phyloP scores from a whole-genome alignment of 1,284 basidiomycete genomes.

The Sphagnurus paluster region DNA sequence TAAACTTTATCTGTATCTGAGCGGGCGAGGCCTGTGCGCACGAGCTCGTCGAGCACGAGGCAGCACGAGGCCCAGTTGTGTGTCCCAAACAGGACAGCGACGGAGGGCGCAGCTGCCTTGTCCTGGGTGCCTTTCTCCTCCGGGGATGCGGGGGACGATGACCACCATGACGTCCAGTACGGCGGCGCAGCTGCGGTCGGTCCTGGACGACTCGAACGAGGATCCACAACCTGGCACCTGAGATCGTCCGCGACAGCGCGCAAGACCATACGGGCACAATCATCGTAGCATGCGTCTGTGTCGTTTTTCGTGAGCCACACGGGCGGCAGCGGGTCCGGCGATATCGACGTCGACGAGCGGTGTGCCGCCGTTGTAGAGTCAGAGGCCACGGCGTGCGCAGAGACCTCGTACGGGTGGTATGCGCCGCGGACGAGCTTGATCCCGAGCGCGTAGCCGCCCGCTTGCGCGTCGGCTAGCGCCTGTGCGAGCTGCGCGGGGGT shows the following conservation, averaged over 20 bases:
- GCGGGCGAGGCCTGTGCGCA: conserved; percentile 22
- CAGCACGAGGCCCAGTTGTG: conserved; percentile 78
- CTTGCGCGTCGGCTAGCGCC: conserved; percentile 69
- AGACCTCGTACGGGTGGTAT: conserved; percentile 81
- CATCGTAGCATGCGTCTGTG: conserved; percentile 83
- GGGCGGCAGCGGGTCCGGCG: conserved; percentile 58
- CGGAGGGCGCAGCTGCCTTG: conserved; percentile 37
- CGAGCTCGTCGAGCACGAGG: conserved; percentile 62
- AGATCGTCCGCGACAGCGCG: too few relatives aligned
- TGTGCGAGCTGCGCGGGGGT: conserved; percentile 69
- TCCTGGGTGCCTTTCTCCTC: too few relatives aligned
- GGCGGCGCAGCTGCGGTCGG: too few relatives aligned
- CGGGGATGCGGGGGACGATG: conserved; percentile 16
- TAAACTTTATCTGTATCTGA: too few relatives aligned
- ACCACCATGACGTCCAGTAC: too few relatives aligned
- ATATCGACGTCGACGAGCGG: conserved; percentile 42
- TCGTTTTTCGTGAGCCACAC: conserved; percentile 71
- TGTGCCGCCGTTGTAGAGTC: neutral
- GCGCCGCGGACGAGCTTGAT: conserved; percentile 96
- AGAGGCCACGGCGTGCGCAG: too few relatives aligned
- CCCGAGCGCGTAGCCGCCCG: conserved; percentile 78
- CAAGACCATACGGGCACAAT: conserved; percentile 66
- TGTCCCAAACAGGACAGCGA: conserved; percentile 84
- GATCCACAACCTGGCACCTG: too few relatives aligned
- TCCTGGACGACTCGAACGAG: too few relatives aligned